Base-by-base conservation (phyloP, 2,329 filamentous ascomycete genomes). In the Sordariomycetes sp. region DNA sequence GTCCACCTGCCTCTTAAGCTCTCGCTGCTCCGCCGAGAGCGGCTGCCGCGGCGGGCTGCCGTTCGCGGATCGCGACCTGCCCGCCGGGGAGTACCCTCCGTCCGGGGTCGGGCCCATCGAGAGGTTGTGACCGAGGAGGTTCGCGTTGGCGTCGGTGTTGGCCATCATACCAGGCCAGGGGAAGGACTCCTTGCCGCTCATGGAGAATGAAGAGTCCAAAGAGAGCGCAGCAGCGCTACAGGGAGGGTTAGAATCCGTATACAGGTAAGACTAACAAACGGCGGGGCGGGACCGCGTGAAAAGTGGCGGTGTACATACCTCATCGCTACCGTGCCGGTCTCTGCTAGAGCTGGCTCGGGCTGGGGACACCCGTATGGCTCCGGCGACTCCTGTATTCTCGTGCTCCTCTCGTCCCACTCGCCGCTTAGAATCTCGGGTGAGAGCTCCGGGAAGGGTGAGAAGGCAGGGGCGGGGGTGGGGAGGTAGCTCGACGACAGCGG, bases 1-100 rank as follows among this genome's bases (percentile, higher is more conserved):
- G 62, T 85, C 82, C 61, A 78, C 76, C 64, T 86, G 82, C 60
- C 81, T 76, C 71, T 82, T 85, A 50, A 85, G 67, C 65, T 84
- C 82, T 61, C 82, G 78, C 67, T 85, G 81, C 66, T 85, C 81
- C 7, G 80, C 72, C 6, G 80, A 82, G 65, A 85, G 74, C 43
- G 71, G 72, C 53, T 71, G 70, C 61, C 78, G 76, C 6, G 81
- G 80, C 28, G 82, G 82, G 69, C 82, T 86, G 5, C 37, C 37
- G 24, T 81, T 82, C 54, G 78, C 70, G 24, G 80, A 83, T 69
- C 78, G 73, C 28, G 79, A 75, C 43, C 70, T 74, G 25, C 77
- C 76, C 40, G 79, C 77, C 37, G 60, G 54, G 24, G 78, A 79
- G 54, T 80, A 68, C 68, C 77, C 81, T 60, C 73, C 70, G 59